Evolutionary conservation across 2,329 filamentous ascomycete genomes (phyloP), one percentile per base, ranked within the genome.

Genomic region (Cercospora sojina): DNA sequence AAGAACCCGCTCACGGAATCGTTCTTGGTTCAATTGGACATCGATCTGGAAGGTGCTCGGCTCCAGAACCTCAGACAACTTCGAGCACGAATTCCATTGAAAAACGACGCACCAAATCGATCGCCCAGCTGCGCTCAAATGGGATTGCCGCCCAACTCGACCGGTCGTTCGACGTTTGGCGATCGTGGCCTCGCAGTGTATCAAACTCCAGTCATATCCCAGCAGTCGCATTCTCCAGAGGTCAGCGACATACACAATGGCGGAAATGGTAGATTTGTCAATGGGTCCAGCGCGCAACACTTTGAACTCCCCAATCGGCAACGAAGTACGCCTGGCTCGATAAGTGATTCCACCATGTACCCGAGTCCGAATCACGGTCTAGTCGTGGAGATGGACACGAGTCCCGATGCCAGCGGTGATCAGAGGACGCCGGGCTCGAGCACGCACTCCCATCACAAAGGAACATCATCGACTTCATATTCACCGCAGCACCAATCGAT

Each of bases 1-100:
- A 91, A 91, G 73, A 97, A 96, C 71, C 93, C 93, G 0, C 83
- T 99, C 59, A 96, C 94, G 0, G 93, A 97, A 76, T 97, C 94
- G 0, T 98, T 98, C 80, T 82, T 98, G 38, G 91, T 95, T 3
- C 95, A 98, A 77, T 83, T 98, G 5, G 93, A 98, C 71, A 90
- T 97, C 16, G 95, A 99, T 74, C 84, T 98, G 3, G 91, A 96
- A 77, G 88, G 87, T 10, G 83, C 92, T 27, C 87, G 88, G 12
- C 79, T 88, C 68, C 83, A 85, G 71, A 73, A 77, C 56, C 67
- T 71, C 8, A 64, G 64, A 29, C 53, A 68, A 16, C 43, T 75
- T 10, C 73, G 75, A 9, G 62, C 64, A n/a, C 64, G 67, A 10
- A 66, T 70, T 55, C 65, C 20, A 38, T 58, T n/a, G 43, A 66